phyloP scores from a whole-genome alignment of 331 rosid species.

The Arachis monticola region DNA sequence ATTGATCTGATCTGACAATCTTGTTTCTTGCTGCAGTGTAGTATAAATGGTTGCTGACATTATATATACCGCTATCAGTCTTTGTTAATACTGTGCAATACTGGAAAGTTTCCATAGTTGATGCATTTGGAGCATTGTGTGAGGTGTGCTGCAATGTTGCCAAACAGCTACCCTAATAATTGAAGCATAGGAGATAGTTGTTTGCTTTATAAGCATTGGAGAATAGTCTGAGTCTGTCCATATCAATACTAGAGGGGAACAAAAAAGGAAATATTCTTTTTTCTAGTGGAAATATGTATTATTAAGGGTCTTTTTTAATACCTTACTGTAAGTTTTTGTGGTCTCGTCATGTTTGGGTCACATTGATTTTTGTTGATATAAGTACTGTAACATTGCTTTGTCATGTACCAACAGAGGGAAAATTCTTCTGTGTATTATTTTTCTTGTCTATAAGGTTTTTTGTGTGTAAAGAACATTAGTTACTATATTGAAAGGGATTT shows the following conservation, averaged over 20 bases:
- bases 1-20: conserved; percentile 31
- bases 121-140: conserved; percentile 64
- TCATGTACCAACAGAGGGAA: conserved; percentile 45
- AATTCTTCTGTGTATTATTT: conserved; percentile 44
- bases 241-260: conserved; percentile 41
- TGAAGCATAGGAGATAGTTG: conserved; percentile 46
- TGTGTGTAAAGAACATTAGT: conserved; percentile 53
- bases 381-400: conserved; percentile 40
- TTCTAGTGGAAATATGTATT: conserved; percentile 47
- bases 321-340: conserved; percentile 7
- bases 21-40: conserved; percentile 51
- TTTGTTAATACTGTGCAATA: conserved; percentile 32
- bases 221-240: conserved; percentile 47
- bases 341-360: conserved; percentile 45
- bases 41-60: conserved; percentile 52
- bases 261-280: conserved; percentile 40
- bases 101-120: conserved; percentile 44
- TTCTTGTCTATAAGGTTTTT: conserved; percentile 28
- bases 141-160: conserved; percentile 63
- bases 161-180: conserved; percentile 49
- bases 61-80: conserved; percentile 43
- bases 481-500: conserved; percentile 38
- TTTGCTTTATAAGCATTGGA: conserved; percentile 49
- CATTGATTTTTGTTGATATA: conserved; percentile 49
- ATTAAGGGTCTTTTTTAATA: conserved; percentile 25